Percentiles rank a stretch among this genome's conserved stretches.
phyloP scores from a whole-genome alignment of 2,329 filamentous ascomycete species.

The Exophiala aquamarina region DNA sequence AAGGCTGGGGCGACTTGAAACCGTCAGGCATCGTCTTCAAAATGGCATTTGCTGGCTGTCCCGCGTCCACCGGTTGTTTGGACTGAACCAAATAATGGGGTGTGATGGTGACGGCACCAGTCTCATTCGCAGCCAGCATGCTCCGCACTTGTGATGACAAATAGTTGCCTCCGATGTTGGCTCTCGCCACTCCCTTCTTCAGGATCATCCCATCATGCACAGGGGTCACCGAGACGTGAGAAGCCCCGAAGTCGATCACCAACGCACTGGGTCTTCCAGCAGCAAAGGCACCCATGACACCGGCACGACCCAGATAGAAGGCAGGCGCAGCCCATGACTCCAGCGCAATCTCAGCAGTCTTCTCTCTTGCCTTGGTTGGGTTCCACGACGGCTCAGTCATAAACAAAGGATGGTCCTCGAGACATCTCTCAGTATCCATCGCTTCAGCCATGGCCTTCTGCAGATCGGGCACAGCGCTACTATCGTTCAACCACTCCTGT shows the following conservation, averaged over 20 bases:
- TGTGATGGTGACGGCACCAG: constrained; percentile 71
- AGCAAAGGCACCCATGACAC: constrained; percentile 87
- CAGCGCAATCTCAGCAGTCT: constrained; percentile 94
- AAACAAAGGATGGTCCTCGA: constrained; percentile 85
- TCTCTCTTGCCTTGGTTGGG: constrained; percentile 80
- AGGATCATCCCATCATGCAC: constrained; percentile 94
- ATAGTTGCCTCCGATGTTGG: constrained; percentile 83
- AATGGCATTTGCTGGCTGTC: constrained; percentile 72
- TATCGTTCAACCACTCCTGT: constrained; percentile 77
- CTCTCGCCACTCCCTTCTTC: constrained; percentile 84
- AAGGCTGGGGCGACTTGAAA: constrained; percentile 59
- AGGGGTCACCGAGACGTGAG: constrained; percentile 83
- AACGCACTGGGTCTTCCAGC: constrained; percentile 90
- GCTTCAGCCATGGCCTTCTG: constrained; percentile 62
- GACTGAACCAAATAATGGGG: constrained; percentile 86
- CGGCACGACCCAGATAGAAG: constrained; percentile 87
- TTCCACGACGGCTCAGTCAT: constrained; percentile 97
- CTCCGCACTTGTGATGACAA: constrained; percentile 83
- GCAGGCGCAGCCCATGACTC: constrained; percentile 94
- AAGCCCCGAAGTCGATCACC: constrained; percentile 87
- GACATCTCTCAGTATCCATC: constrained; percentile 68
- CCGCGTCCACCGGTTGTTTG: constrained; percentile 86
- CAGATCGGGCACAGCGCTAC: constrained; percentile 49
- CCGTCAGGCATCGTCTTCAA: constrained; percentile 67
- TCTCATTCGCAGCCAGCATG: constrained; percentile 67